Evolutionary conservation across 2,329 filamentous ascomycete genomes (phyloP).

Genomic region (Tolypocladium ovalisporum): DNA sequence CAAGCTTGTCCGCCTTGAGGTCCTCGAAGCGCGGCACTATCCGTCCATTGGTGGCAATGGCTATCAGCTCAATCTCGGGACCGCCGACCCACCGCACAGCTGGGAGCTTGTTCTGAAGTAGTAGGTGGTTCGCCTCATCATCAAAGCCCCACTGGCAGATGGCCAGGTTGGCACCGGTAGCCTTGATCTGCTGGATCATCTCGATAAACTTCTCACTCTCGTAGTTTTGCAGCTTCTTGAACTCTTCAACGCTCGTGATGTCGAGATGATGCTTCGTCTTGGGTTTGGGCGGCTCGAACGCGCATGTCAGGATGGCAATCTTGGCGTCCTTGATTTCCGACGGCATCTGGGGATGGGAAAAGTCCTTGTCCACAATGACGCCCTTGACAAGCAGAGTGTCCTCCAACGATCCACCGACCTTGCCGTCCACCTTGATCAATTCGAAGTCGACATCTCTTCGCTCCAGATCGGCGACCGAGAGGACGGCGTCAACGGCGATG

Average conservation of each 20-base stretch:
- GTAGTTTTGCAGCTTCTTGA: conserved; percentile 94
- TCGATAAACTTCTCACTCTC: conserved; percentile 94
- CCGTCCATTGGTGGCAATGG: conserved; percentile 94
- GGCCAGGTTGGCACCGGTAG: conserved; percentile 89
- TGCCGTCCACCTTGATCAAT: conserved; percentile 97
- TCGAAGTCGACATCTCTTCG: conserved; percentile 98
- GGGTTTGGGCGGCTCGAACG: conserved; percentile 96
- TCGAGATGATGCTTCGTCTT: conserved; percentile 99
- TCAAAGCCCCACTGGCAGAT: conserved; percentile 99
- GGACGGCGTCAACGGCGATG: conserved; percentile 92
- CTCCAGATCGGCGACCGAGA: conserved; percentile 91
- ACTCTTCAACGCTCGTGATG: conserved; percentile 93
- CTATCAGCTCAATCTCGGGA: conserved; percentile 95
- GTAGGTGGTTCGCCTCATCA: conserved; percentile 94
- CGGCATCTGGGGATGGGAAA: conserved; percentile 98
- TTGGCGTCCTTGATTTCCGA: conserved; percentile 91
- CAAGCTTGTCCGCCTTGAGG: conserved; percentile 80
- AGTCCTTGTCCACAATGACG: conserved; percentile 98
- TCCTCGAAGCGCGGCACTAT: conserved; percentile 98
- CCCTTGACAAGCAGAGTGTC: conserved; percentile 93
- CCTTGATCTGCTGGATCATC: conserved; percentile 98
- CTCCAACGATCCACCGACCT: conserved; percentile 88
- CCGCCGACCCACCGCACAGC: conserved; percentile 97
- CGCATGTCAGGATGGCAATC: conserved; percentile 93
- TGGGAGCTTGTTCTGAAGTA: conserved; percentile 91